Conservation (phyloP, 192 early-diverging fungal genomes). For the Coemansia pectinata region DNA sequence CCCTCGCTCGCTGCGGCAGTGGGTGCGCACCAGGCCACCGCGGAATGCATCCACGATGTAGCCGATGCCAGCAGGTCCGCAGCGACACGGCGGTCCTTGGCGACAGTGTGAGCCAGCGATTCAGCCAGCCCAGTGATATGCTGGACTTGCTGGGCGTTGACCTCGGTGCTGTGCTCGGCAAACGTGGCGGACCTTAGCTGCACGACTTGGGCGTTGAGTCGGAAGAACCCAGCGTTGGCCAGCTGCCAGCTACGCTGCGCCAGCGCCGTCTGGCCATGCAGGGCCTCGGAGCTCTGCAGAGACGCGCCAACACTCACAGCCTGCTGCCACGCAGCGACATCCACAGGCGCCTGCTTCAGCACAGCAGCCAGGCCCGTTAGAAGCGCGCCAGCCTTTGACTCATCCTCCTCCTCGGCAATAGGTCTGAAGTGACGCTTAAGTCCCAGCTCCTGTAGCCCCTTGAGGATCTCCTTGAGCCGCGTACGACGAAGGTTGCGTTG, state of each 20-base stretch:
- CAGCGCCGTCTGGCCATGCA: conserved; percentile 7
- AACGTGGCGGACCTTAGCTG: conserved; percentile 35
- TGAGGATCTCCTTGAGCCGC: conserved; percentile 50
- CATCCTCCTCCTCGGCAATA: not conserved
- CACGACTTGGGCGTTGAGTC: conserved; percentile 23
- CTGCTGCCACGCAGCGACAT: conserved; percentile 22
- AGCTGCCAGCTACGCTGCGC: conserved; percentile 25
- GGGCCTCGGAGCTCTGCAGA: not conserved
- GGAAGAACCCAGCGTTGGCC: conserved; percentile 42
- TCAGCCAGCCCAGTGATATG: conserved; percentile 31
- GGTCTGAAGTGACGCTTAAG: conserved; percentile 36
- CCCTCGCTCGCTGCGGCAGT: not conserved
- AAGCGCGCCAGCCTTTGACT: not conserved
- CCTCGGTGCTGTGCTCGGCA: conserved; percentile 40
- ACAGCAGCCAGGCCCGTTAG: conserved; percentile 18
- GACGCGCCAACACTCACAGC: not conserved
- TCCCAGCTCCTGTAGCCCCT: conserved; percentile 39
- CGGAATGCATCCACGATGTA: conserved; percentile 31
- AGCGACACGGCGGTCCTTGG: conserved; percentile 28
- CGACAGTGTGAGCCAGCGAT: conserved; percentile 20
- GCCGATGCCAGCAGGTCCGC: conserved; percentile 26
- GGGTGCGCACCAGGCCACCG: not conserved
- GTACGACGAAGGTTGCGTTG: conserved; percentile 53
- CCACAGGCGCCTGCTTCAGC: conserved; percentile 25
- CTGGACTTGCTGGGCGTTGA: conserved; percentile 35